phyloP scores from a whole-genome alignment of 257 asterid species.

The Fraxinus anomala region DNA sequence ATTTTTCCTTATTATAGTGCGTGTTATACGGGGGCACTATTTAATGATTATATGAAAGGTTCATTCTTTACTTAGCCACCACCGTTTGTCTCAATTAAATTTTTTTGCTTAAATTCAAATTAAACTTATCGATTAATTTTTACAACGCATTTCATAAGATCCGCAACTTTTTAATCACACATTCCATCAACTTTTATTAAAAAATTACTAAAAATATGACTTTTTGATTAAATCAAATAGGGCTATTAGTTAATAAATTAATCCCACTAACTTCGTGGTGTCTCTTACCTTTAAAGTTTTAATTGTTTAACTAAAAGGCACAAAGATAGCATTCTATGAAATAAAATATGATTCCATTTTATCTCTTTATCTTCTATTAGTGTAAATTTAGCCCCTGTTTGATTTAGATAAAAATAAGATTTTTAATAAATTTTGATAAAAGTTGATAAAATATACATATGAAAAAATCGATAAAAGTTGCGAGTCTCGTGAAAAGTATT shows the following conservation, averaged over 20 bases:
- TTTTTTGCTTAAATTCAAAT: too few relatives aligned
- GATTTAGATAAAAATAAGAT: too few relatives aligned
- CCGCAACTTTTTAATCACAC: too few relatives aligned
- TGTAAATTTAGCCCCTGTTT: neutral
- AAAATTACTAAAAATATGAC: too few relatives aligned
- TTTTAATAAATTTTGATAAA: too few relatives aligned
- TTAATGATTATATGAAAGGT: neutral
- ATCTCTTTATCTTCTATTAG: neutral
- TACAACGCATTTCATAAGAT: neutral
- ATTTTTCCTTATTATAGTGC: neutral
- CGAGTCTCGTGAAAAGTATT: too few relatives aligned
- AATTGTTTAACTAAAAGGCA: slow-evolving; percentile 33
- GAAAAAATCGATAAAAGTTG: too few relatives aligned
- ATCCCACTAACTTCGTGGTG: slow-evolving; percentile 40
- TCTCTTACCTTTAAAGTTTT: slow-evolving; percentile 28
- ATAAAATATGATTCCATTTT: slow-evolving; percentile 27
- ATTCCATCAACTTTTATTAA: too few relatives aligned
- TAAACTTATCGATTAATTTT: too few relatives aligned
- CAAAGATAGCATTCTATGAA: slow-evolving; percentile 25
- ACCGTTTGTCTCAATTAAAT: neutral
- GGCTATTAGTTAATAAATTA: neutral
- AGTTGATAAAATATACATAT: too few relatives aligned
- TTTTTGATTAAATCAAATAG: too few relatives aligned
- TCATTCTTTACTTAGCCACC: neutral
- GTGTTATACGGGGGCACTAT: neutral